Evolutionary conservation across 495 filamentous ascomycete species (phyloP).

Genomic region (Xylaria palmicola): DNA sequence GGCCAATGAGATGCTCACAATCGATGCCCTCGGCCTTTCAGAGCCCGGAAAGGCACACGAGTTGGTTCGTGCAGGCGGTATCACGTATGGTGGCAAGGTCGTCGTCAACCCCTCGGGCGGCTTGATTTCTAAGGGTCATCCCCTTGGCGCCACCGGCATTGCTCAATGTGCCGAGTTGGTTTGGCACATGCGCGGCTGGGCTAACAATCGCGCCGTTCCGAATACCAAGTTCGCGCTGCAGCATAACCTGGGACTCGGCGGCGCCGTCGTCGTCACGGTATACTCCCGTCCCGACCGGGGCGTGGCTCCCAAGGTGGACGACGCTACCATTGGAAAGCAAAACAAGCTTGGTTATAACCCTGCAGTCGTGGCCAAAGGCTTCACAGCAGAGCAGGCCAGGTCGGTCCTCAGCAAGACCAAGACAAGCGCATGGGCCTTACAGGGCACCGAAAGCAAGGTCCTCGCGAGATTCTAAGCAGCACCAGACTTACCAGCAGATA

Average conservation of each 20-base stretch:
- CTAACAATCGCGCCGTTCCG: conserved; percentile 76
- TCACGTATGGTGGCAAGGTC: conserved; percentile 86
- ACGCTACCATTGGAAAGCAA: conserved; percentile 57
- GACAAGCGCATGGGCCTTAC: conserved; percentile 70
- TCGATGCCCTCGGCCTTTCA: conserved; percentile 82
- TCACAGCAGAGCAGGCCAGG: conserved; percentile 72
- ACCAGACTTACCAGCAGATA: neutral
- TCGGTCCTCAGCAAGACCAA: conserved; percentile 67
- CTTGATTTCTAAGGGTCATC: conserved; percentile 94
- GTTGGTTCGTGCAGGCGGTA: conserved; percentile 82
- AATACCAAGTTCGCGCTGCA: conserved; percentile 74
- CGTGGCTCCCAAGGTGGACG: conserved; percentile 54
- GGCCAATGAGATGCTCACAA: conserved; percentile 86
- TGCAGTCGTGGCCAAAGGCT: conserved; percentile 82
- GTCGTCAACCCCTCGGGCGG: conserved; percentile 94
- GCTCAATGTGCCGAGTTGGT: conserved; percentile 95
- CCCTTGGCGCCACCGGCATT: conserved; percentile 86
- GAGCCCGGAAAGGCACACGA: conserved; percentile 86
- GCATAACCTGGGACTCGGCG: conserved; percentile 92
- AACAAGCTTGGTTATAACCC: conserved; percentile 87
- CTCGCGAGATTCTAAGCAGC: conserved; percentile 43
- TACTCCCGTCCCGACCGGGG: conserved; percentile 85
- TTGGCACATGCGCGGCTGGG: conserved; percentile 96
- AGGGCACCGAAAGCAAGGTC: conserved; percentile 70
- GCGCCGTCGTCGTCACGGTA: conserved; percentile 86